Evolutionary conservation across 345 rosid genomes (phyloP).

Genomic region (Lepidium didymum): DNA sequence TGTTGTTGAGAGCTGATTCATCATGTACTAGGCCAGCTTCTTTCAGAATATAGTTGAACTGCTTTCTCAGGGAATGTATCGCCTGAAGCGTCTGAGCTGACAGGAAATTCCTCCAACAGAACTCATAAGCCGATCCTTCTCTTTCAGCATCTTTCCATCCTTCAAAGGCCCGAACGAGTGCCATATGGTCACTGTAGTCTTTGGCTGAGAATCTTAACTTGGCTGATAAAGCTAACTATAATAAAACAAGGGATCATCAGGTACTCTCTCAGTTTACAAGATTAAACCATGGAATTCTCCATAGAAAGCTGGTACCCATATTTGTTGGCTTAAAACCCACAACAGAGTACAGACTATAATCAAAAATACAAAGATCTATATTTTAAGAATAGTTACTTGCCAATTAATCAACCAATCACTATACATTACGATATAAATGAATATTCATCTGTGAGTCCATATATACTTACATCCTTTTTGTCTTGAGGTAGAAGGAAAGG

Average conservation of each 20-base stretch:
- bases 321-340: neutral
- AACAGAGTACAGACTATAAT: neutral
- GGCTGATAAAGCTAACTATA: constrained; percentile 88
- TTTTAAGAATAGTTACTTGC: neutral
- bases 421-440: neutral
- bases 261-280: neutral
- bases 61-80: constrained; percentile 88
- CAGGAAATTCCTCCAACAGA: constrained; percentile 95
- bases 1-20: constrained; percentile 58
- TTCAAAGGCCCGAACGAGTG: constrained; percentile 97
- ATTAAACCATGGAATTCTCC: neutral
- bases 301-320: neutral
- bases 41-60: constrained; percentile 73
- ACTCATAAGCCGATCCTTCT: constrained; percentile 92
- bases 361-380: neutral
- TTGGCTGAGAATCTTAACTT: constrained; percentile 94
- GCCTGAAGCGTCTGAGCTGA: constrained; percentile 97
- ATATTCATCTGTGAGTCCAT: neutral
- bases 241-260: constrained; percentile 9
- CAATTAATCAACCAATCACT: neutral
- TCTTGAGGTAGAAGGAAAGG: constrained; percentile 99
- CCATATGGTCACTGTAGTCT: constrained; percentile 99
- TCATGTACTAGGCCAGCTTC: constrained; percentile 73
- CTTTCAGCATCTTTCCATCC: constrained; percentile 98
- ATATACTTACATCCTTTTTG: constrained; percentile 75